These are phyloP conservation scores for Colletotrichum liriopes DNA, from an alignment of 2,329 filamentous ascomycete species.

Conservation along the genomic window DNA sequence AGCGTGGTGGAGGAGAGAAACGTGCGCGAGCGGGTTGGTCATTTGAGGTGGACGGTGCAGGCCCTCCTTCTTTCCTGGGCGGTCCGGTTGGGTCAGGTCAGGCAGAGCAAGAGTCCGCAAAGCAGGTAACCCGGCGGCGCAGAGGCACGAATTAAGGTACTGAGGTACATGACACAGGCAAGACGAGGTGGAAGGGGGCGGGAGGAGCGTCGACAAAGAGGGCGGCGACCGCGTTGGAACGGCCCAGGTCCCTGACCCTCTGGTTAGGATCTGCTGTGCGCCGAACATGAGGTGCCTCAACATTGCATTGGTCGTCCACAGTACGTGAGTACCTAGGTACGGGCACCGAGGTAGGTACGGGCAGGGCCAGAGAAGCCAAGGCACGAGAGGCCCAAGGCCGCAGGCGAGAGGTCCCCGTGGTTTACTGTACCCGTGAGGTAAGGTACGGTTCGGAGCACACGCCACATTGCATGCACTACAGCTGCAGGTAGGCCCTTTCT, in stretches of 20 bases:
- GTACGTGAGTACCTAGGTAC: not conserved
- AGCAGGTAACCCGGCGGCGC: not conserved
- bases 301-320: constrained; percentile 5
- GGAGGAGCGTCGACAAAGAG: not conserved
- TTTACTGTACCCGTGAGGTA: constrained; percentile 3
- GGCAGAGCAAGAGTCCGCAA: not conserved
- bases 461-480: constrained; percentile 19
- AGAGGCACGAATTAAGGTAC: not conserved
- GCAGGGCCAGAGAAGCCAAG: not conserved
- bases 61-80: not conserved
- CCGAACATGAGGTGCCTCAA: constrained; percentile 8
- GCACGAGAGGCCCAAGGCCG: constrained; percentile 14
- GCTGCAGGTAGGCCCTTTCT: constrained; percentile 12
- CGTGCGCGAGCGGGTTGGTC: constrained; percentile 10
- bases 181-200: not conserved
- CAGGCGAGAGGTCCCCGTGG: not conserved
- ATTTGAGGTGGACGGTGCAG: not conserved
- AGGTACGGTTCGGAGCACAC: constrained; percentile 7
- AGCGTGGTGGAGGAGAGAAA: constrained; percentile 11
- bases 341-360: not conserved
- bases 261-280: constrained; percentile 23
- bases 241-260: constrained; percentile 23
- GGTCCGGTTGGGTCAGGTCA: not conserved
- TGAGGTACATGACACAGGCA: not conserved
- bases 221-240: not conserved